phyloP scores from a whole-genome alignment of 108 stramenopile genomes.

The Bacterosira constricta region DNA sequence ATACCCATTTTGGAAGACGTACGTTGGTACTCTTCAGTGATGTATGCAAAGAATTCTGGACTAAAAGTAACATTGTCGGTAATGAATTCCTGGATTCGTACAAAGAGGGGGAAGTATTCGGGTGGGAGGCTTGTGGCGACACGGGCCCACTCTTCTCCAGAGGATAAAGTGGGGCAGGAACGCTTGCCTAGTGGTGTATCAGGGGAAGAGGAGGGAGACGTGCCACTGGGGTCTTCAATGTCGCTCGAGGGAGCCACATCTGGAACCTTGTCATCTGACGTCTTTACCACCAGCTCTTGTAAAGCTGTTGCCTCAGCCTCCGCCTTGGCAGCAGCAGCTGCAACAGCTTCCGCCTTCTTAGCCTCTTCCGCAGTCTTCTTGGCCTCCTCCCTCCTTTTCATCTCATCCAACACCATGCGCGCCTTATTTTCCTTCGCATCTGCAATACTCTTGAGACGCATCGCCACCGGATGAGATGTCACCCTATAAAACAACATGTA shows the following conservation, averaged over 20 bases:
- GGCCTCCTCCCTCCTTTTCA: constrained; percentile 11
- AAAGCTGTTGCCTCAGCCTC: neutral
- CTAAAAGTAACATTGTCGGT: constrained; percentile 68
- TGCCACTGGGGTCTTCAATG: neutral
- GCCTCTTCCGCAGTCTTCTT: constrained; percentile 4
- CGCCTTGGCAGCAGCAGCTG: constrained; percentile 7
- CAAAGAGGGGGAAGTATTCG: constrained; percentile 43
- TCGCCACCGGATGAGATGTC: constrained; percentile 78
- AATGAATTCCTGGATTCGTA: constrained; percentile 64
- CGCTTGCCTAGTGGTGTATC: constrained; percentile 47
- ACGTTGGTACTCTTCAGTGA: constrained; percentile 58
- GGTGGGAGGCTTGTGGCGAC: constrained; percentile 56
- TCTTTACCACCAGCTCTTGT: constrained; percentile 6
- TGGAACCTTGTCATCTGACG: constrained; percentile 10
- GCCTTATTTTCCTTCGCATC: constrained; percentile 26
- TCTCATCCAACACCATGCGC: constrained; percentile 14
- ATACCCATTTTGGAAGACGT: constrained; percentile 38
- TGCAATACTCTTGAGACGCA: constrained; percentile 39
- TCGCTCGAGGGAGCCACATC: constrained; percentile 7
- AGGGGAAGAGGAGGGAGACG: neutral
- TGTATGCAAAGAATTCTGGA: constrained; percentile 66
- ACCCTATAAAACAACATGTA: constrained; percentile 92
- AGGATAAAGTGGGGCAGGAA: constrained; percentile 59
- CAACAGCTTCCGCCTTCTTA: constrained; percentile 21
- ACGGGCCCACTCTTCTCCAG: constrained; percentile 73